A percentile compares a stretch with the other conserved stretches of the same genome.
phyloP scores from a whole-genome alignment of 768 basidiomycete species.

The Leccinum disarticulatum region DNA sequence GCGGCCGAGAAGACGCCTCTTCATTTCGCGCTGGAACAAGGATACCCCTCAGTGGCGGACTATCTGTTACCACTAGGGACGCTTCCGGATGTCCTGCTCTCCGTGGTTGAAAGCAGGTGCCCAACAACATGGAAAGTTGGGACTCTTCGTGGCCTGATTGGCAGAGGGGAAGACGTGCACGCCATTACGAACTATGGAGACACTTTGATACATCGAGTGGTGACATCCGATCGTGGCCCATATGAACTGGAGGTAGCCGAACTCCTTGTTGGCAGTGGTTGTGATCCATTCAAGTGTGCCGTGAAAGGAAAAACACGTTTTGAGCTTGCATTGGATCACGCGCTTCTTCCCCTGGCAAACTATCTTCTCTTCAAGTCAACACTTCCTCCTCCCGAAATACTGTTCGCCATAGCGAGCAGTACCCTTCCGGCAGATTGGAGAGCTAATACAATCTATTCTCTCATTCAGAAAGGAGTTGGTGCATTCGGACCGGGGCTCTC shows the following conservation, averaged over 20 bases:
- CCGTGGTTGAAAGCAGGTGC: not conserved
- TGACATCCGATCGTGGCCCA: not conserved
- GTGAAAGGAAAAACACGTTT: not conserved
- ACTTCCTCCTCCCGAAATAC: not conserved
- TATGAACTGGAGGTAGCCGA: constrained; percentile 2
- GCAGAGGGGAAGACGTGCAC: not conserved
- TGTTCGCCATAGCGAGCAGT: not conserved
- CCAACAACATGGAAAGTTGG: not conserved
- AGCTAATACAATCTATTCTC: not conserved
- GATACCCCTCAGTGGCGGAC: not conserved
- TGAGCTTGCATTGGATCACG: constrained; percentile 3
- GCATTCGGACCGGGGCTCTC: not conserved
- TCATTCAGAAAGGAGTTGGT: not conserved
- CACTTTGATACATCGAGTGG: not conserved
- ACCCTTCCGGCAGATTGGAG: not conserved
- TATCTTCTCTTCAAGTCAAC: not conserved
- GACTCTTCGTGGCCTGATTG: not conserved
- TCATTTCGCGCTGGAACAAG: not conserved
- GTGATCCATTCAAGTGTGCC: not conserved
- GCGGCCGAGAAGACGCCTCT: not conserved
- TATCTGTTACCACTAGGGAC: not conserved
- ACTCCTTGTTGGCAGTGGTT: constrained; percentile 6
- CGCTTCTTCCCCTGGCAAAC: not conserved
- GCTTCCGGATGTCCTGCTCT: not conserved
- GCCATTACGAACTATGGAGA: not conserved